phyloP scores from a whole-genome alignment of 2,329 filamentous ascomycete genomes.

The Talaromyces funiculosus region DNA sequence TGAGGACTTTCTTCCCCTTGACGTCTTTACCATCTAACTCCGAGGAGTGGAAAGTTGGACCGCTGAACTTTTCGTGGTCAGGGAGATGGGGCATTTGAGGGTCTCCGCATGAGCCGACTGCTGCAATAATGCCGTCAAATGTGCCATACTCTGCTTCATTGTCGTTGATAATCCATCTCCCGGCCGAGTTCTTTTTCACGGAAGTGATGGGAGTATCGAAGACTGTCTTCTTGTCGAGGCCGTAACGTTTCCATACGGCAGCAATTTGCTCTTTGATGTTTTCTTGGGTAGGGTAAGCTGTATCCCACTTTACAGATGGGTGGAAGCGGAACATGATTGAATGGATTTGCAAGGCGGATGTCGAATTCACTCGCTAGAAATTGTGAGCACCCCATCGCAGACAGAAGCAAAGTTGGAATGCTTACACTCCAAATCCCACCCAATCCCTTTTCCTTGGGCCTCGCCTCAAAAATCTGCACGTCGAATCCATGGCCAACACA shows the following conservation, averaged over 20 bases:
- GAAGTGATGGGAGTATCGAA: conserved; percentile 67
- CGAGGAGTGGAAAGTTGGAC: conserved; percentile 68
- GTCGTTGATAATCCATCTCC: conserved; percentile 74
- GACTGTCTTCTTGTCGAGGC: conserved; percentile 62
- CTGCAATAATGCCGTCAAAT: conserved; percentile 74
- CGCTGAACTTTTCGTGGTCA: conserved; percentile 67
- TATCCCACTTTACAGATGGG: conserved; percentile 67
- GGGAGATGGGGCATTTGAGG: conserved; percentile 66
- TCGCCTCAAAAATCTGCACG: conserved; percentile 71
- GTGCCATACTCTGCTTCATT: conserved; percentile 61
- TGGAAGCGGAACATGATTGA: conserved; percentile 85
- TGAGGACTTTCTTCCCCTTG: conserved; percentile 66
- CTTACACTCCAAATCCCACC: conserved; percentile 77
- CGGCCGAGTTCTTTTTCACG: conserved; percentile 62
- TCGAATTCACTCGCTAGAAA: conserved; percentile 67
- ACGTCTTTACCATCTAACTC: conserved; percentile 66
- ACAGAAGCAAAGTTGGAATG: background rate
- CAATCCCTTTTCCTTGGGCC: conserved; percentile 55
- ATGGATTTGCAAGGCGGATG: conserved; percentile 76
- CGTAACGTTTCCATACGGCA: conserved; percentile 69
- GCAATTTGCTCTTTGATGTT: conserved; percentile 70
- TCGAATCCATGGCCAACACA: conserved; percentile 83
- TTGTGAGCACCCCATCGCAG: background rate
- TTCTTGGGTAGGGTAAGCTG: conserved; percentile 70
- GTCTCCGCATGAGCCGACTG: conserved; percentile 74